Evolutionary conservation across 2,329 filamentous ascomycete genomes (phyloP).

Genomic region (Claviceps sp.): DNA sequence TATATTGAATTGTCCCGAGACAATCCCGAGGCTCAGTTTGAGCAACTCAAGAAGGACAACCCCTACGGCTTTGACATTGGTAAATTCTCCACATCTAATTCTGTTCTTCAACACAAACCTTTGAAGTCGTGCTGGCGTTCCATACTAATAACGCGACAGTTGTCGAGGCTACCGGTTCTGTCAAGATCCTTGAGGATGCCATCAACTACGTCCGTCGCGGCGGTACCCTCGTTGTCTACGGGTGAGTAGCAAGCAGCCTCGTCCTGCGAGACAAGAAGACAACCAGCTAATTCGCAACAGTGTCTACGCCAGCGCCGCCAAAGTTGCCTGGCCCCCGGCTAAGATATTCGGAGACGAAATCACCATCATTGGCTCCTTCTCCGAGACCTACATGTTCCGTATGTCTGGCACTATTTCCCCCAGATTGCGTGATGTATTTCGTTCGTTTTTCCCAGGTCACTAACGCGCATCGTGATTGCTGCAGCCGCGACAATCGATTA

Average conservation of each 20-base stretch:
- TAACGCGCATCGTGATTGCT: not conserved
- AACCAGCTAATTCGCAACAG: constrained; percentile 16
- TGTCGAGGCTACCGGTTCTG: constrained; percentile 56
- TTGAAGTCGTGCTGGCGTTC: not conserved
- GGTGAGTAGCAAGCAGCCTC: constrained; percentile 11
- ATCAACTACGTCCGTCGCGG: constrained; percentile 61
- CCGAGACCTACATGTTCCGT: constrained; percentile 60
- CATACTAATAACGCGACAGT: constrained; percentile 22
- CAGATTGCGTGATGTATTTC: too few species aligned
- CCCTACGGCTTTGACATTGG: constrained; percentile 62
- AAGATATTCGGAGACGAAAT: constrained; percentile 60
- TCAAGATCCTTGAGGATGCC: constrained; percentile 54
- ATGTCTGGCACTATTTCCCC: constrained; percentile 13
- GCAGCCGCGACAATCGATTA: constrained; percentile 33
- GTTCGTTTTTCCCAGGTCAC: not conserved
- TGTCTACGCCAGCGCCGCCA: constrained; percentile 50
- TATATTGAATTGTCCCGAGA: constrained; percentile 41
- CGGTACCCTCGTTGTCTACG: constrained; percentile 59
- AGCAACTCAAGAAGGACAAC: constrained; percentile 48
- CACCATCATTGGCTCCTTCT: constrained; percentile 60
- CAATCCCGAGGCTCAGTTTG: constrained; percentile 45
- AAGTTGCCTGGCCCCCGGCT: constrained; percentile 54
- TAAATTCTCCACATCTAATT: constrained; percentile 5
- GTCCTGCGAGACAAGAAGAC: not conserved
- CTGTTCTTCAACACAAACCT: too few species aligned